Base-by-base conservation (phyloP, 768 basidiomycete genomes). In the Xerocomellus chrysenteron region DNA sequence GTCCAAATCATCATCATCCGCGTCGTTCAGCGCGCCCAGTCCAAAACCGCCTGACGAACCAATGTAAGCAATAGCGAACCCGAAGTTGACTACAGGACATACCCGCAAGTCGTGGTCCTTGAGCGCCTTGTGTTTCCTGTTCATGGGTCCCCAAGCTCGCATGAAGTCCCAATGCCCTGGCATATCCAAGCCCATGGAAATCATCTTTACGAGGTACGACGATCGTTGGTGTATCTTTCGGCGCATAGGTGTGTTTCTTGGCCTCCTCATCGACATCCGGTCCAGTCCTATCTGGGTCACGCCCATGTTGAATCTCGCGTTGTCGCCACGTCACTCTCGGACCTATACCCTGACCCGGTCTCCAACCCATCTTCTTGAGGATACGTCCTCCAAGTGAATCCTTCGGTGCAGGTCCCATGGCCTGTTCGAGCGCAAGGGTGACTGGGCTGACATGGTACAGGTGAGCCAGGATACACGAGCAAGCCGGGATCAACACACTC, bases 351-450 rank as follows among this genome's bases (percentile, higher is more conserved):
- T 95, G 94, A 2, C 95, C 97, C 0, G 85, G 73, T 41, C 88
- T 79, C 96, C 97, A 98, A 0, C 97, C 96, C 88, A 98, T 94
- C 74, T 93, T 95, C 75, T 87, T 88, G 52, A 99, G 80, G 8
- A 98, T 84, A 36, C 85, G 84, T 4, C 90, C 87, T 0, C 96
- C 96, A 28, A 86, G 80, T 3, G 92, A 93, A 56, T 93, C 87
- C 24, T 85, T 82, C 0, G 91, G 82, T 2, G 90, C 75, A 9
- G 91, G 88, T 14, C 89, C 79, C 40, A 97, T 76, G 1, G 89
- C 79, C 2, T 80, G 74, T 60, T 85, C 82, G 9, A 94, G 79
- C 5, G 84, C 78, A 42, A 76, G 75, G 2, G 84, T 78, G 19
- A 92, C 77, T 1, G 86, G 80, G 56, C 91, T 92, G 57, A 50